Base-by-base conservation (phyloP, 495 filamentous ascomycete genomes). In the Tuber brumale region DNA sequence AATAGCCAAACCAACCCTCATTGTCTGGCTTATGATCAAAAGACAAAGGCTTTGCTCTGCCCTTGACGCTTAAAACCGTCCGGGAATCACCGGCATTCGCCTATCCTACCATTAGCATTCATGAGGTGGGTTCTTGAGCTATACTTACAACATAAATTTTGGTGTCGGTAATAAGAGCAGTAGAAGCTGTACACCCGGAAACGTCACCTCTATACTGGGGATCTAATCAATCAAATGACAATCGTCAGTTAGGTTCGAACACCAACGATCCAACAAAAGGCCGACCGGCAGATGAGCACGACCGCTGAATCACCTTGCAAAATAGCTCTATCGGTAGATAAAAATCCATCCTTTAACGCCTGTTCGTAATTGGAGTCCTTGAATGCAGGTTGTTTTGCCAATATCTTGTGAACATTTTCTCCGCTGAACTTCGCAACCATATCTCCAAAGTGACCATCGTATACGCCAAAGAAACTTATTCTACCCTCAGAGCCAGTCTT, bases 11-110 rank as follows among this genome's bases (percentile, higher is more conserved):
- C 85, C 71, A 80, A 97, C 95, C 93, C 88, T 98, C 95, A 79
- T 98, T 98, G 84, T 97, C 93, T 23, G 95, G 95, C 86, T 98
- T 98, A 87, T 99, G 95, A 83, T 99, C 95, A 84, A 94, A 96
- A 12, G 95, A 99, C 73, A 99, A 87, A 19, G 96, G 95, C 85
- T 98, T 98, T 75, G 95, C 95, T 80, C 95, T 89, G 80, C 95
- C 95, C 86, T 97, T 98, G 76, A 97, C 91, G 74, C 96, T 95
- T 77, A 99, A 84, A 4, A 99, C 95, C 76, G 91, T 92, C 85
- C 95, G 89, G 69, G 95, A 99, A 85, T 99, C 95, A 81, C 95
- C 95, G 75, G 96, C 93, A 84, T 99, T 99, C 69, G 92, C 95
- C 95, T 99, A 78, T 46, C 23, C 72, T 41, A 69, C 61, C 61